Conservation (phyloP, 768 basidiomycete species). For the Crepidotus variabilis region DNA sequence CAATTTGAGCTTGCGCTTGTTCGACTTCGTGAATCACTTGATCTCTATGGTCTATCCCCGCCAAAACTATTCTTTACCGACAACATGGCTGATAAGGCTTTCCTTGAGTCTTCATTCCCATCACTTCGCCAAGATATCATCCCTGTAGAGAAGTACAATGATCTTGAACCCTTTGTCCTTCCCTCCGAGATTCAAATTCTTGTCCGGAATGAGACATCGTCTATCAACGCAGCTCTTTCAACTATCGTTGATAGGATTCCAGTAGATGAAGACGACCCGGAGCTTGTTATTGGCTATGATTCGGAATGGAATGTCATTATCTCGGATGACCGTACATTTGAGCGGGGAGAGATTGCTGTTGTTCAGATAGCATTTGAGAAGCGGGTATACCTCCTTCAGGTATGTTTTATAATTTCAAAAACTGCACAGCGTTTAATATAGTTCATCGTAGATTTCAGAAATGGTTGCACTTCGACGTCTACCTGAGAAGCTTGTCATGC, state of each 20-base stretch:
- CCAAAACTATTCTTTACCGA: constrained; percentile 24
- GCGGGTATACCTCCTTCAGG: constrained; percentile 9
- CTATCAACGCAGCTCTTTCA: constrained; percentile 16
- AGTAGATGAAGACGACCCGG: constrained; percentile 7
- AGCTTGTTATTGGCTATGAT: constrained; percentile 14
- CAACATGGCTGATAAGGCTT: constrained; percentile 23
- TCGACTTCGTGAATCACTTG: constrained; percentile 20
- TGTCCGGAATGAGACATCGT: constrained; percentile 1
- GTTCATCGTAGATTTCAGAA: constrained; percentile 3
- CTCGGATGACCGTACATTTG: background rate
- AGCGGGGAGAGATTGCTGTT: constrained; percentile 11
- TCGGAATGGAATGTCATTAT: constrained; percentile 16
- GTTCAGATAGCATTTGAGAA: constrained; percentile 14
- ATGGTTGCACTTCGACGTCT: constrained; percentile 9
- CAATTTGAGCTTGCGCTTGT: constrained; percentile 23
- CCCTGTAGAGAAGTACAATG: constrained; percentile 17
- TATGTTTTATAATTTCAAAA: background rate
- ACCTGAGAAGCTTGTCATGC: constrained; percentile 12
- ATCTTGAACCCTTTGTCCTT: constrained; percentile 15
- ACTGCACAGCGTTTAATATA: background rate
- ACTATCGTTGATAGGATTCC: constrained; percentile 17
- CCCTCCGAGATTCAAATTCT: constrained; percentile 9
- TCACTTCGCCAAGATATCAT: constrained; percentile 10
- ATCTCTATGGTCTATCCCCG: constrained; percentile 22
- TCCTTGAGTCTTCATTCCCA: constrained; percentile 14